Base-by-base conservation (phyloP, 2,329 filamentous ascomycete genomes). In the Colletotrichum sp. region DNA sequence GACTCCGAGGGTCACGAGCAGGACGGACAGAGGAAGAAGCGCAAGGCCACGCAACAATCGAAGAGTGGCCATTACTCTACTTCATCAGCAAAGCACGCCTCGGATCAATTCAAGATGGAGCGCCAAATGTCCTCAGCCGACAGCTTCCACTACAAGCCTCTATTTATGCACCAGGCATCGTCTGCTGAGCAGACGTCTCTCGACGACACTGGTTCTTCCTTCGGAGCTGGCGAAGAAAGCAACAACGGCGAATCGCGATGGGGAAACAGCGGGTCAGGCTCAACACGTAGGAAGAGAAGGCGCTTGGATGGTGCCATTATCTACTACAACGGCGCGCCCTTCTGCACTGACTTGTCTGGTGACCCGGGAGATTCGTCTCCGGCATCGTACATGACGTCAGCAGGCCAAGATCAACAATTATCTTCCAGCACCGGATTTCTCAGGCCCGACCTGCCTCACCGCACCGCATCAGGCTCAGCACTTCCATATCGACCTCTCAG, bases 251-350 rank as follows among this genome's bases (percentile, higher is more conserved):
- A 86, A 18, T 90, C 89, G 0, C 82, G 85, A 65, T 89, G 86
- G 85, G 86, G 82, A 16, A 83, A 85, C 39, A 89, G 87, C 76
- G 86, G 86, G 79, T 91, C 86, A 77, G 90, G 81, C 78, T 87
- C 81, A 62, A 89, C 84, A 72, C 85, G 80, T 82, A 87, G 85
- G 77, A 88, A 85, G 78, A 91, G 89, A 82, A 89, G 89, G 30
- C 89, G 87, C 1, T 88, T 92, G 15, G 92, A 94, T 74, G 95
- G 95, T 10, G 92, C 94, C 2, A 94, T 97, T 78, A 95, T 96
- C 22, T 97, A 96, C 81, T 97, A 96, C 82, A 95, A 90, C 76
- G 94, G 94, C 30, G 93, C 94, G 2, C 91, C 91, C 0, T 98
- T 97, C 82, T 97, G 93, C 82, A 96, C 93, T 2, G 95, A 98